Conservation (phyloP, 768 basidiomycete genomes). For the Calocera viscosa region DNA sequence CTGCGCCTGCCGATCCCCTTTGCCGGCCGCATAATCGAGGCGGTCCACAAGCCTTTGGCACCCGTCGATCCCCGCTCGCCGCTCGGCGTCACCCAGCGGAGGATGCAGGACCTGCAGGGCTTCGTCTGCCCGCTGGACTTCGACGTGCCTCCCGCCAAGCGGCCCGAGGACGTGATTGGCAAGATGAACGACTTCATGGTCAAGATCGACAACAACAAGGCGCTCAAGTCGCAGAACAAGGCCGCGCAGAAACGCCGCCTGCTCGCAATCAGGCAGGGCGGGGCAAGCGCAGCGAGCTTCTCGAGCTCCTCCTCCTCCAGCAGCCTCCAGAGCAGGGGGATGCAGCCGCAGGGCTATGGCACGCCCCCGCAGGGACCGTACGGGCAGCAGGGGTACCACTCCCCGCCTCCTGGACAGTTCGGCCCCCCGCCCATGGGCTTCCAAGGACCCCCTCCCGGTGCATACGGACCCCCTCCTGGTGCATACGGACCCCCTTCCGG, state of each 20-base stretch:
- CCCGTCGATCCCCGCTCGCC: neutral
- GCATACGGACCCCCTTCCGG: too few species aligned
- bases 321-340: neutral
- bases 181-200: neutral
- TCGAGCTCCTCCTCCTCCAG: neutral
- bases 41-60: neutral
- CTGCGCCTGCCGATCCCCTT: conserved; percentile 9
- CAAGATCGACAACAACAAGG: conserved; percentile 9
- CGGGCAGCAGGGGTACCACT: too few species aligned
- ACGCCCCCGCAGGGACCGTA: too few species aligned
- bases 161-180: conserved; percentile 9
- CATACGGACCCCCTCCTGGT: too few species aligned
- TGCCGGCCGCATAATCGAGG: neutral
- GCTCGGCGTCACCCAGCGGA: neutral
- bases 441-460: too few species aligned
- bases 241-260: neutral
- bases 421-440: too few species aligned
- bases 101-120: neutral
- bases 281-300: neutral
- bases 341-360: too few species aligned
- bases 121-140: conserved; percentile 3
- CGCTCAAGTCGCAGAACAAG: neutral
- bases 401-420: too few species aligned
- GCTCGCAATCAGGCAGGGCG: neutral
- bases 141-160: conserved; percentile 5